Conservation (phyloP, 116 monocot species). For the Iris pallida region DNA sequence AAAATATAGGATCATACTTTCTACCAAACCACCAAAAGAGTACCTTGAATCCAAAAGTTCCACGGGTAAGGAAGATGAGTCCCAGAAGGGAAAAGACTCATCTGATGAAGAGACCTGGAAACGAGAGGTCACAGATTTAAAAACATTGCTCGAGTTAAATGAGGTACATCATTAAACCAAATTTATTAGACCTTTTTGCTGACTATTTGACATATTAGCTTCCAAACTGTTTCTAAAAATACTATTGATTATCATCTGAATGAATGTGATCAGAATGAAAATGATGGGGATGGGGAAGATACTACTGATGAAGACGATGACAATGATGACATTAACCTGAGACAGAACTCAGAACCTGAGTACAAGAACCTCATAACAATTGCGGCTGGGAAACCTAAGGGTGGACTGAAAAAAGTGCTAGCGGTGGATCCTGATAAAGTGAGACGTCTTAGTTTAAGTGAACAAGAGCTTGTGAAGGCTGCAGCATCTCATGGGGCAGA, state of each 20-base stretch:
- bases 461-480: slow-evolving; percentile 52
- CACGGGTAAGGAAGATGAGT: slow-evolving; percentile 20
- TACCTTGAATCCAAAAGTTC: slow-evolving; percentile 42
- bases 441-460: slow-evolving; percentile 70
- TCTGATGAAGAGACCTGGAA: slow-evolving; percentile 45
- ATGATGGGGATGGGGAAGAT: too few relatives aligned
- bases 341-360: slow-evolving; percentile 13
- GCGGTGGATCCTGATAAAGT: slow-evolving; percentile 58
- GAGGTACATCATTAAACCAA: too few relatives aligned
- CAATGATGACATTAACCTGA: slow-evolving; percentile 12
- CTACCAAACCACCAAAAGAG: slow-evolving; percentile 77
- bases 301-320: background rate
- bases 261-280: too few relatives aligned
- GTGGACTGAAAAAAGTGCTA: slow-evolving; percentile 36
- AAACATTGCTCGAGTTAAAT: background rate
- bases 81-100: slow-evolving; percentile 16
- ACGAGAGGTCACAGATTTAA: slow-evolving; percentile 32
- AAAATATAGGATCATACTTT: slow-evolving; percentile 50
- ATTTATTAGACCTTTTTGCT: too few relatives aligned
- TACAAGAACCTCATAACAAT: slow-evolving; percentile 48
- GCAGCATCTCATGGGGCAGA: slow-evolving; percentile 43
- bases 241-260: too few relatives aligned
- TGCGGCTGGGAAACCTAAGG: slow-evolving; percentile 62
- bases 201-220: too few relatives aligned
- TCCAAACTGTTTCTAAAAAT: too few relatives aligned